Evolutionary conservation across 1,284 basidiomycete genomes (phyloP).

Genomic region (Pisolithus thermaeus): DNA sequence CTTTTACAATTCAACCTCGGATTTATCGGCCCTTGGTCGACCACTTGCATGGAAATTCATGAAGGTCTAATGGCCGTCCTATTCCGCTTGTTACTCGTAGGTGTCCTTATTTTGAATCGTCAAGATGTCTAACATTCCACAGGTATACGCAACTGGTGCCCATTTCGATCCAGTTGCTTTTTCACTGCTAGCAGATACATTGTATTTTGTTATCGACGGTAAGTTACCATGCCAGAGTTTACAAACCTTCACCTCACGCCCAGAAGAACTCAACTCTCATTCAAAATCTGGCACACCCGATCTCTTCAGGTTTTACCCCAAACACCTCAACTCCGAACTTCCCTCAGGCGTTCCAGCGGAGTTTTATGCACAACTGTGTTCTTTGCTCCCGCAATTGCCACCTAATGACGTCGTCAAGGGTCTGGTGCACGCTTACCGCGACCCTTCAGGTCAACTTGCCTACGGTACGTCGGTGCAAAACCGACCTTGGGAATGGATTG

Average conservation of each 20-base stretch:
- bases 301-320: conserved; percentile 59
- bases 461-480: conserved; percentile 54
- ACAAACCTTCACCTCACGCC: not conserved
- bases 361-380: conserved; percentile 48
- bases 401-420: conserved; percentile 46
- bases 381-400: conserved; percentile 44
- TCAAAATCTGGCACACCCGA: conserved; percentile 44
- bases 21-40: conserved; percentile 56
- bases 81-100: conserved; percentile 52
- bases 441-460: conserved; percentile 40
- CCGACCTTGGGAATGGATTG: conserved; percentile 81
- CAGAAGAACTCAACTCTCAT: conserved; percentile 56
- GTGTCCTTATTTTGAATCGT: conserved; percentile 19
- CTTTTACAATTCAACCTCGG: conserved; percentile 68
- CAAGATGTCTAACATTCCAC: conserved; percentile 9
- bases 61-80: conserved; percentile 41
- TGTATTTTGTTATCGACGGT: conserved; percentile 72
- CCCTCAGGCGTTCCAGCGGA: conserved; percentile 50
- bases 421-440: conserved; percentile 50
- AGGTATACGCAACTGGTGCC: conserved; percentile 49
- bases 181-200: conserved; percentile 64
- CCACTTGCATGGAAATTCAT: conserved; percentile 42
- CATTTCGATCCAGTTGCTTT: conserved; percentile 52
- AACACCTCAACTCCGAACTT: conserved; percentile 43
- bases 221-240: conserved; percentile 12